Percentiles rank a stretch among this genome's conserved stretches.
These are phyloP conservation scores for Chlamydomonas applanata DNA, from an alignment of 139 green algal genomes.

Conservation along the genomic window DNA sequence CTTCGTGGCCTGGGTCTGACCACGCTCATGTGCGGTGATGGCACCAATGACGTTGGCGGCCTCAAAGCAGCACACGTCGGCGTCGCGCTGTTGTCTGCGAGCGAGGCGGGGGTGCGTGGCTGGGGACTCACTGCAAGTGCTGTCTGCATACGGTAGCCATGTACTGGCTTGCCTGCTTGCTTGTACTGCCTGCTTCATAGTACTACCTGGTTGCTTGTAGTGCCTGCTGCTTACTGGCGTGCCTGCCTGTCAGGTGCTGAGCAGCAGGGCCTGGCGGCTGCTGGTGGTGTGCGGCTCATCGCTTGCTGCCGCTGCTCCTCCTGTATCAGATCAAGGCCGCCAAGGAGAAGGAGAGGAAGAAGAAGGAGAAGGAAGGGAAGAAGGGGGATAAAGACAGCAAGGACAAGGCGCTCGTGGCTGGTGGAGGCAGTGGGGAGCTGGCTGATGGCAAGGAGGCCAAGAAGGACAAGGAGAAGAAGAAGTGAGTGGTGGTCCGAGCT, in stretches of 20 bases:
- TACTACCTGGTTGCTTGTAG: no score
- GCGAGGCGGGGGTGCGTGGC: constrained; percentile 17
- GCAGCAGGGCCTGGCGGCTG: no score
- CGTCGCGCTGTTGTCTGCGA: constrained; percentile 73
- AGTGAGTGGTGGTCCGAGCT: no score
- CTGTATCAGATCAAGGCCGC: no score
- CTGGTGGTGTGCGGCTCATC: no score
- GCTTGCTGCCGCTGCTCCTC: no score
- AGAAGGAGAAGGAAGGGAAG: constrained; percentile 16
- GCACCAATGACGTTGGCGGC: constrained; percentile 97
- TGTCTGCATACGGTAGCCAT: no score
- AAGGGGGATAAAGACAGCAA: constrained; percentile 21
- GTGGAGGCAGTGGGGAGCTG: background rate
- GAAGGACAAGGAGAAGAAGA: constrained; percentile 2
- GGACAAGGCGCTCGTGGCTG: constrained; percentile 1
- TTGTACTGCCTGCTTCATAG: no score
- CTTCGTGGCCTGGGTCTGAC: constrained; percentile 57
- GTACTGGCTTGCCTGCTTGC: no score
- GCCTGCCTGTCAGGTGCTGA: no score
- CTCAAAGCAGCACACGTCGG: constrained; percentile 91
- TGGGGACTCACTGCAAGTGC: no score
- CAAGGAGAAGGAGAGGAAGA: background rate
- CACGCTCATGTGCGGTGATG: constrained; percentile 96
- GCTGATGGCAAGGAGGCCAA: background rate
- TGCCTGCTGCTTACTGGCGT: no score